Conservation (phyloP, 1,139 yeast species). For the Suhomyces anneliseae region DNA sequence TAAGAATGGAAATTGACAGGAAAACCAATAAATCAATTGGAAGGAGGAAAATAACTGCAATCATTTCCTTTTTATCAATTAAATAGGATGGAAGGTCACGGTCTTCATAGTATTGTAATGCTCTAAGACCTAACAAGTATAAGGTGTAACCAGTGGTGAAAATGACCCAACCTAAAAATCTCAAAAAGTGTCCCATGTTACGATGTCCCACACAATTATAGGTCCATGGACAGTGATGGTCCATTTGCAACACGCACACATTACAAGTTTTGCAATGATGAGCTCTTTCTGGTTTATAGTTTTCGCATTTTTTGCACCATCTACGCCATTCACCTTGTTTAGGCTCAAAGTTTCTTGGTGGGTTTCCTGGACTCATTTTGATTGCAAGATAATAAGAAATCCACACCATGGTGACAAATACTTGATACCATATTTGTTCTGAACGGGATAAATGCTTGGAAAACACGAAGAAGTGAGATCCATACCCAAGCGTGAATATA, state of each 20-base stretch:
- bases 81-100: conserved; percentile 62
- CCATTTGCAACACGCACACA: conserved; percentile 73
- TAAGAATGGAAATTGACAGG: conserved; percentile 56
- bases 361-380: conserved; percentile 56
- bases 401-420: conserved; percentile 63
- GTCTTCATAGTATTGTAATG: conserved; percentile 48
- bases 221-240: conserved; percentile 88
- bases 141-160: conserved; percentile 54
- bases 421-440: conserved; percentile 51
- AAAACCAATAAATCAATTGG: conserved; percentile 62
- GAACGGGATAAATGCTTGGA: conserved; percentile 37
- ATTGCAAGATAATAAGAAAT: conserved; percentile 66
- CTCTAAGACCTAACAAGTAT: conserved; percentile 42
- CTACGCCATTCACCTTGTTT: conserved; percentile 48
- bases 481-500: conserved; percentile 63
- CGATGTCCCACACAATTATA: conserved; percentile 77
- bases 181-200: conserved; percentile 78
- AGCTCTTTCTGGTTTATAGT: conserved; percentile 70
- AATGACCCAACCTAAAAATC: conserved; percentile 73
- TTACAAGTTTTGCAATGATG: conserved; percentile 75
- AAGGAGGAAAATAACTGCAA: conserved; percentile 54
- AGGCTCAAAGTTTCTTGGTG: conserved; percentile 44
- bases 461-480: conserved; percentile 61
- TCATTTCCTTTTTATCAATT: conserved; percentile 52
- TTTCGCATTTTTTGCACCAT: conserved; percentile 66